Evolutionary conservation across 2,329 filamentous ascomycete genomes (phyloP), one percentile per base, ranked within the genome.

Genomic region (Phyllosticta citrichinensis): DNA sequence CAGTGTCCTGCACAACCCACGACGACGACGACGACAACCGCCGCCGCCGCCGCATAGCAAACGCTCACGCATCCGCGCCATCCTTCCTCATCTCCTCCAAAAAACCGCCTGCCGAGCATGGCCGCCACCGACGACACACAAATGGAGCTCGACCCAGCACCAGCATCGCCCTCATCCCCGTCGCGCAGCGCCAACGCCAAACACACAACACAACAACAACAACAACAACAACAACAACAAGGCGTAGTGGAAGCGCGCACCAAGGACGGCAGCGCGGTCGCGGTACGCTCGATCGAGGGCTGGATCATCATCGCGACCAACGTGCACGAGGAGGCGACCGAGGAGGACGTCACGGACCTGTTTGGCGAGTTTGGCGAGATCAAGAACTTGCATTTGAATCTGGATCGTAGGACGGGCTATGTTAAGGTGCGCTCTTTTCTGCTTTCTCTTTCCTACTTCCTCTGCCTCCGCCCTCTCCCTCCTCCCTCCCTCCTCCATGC

Each of bases 291-390:
- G 60, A 92, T 94, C 70, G 89, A 94, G 76, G 89, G 90, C 67
- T 94, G 90, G 90, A 94, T 94, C 74, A 80, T 94, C 69, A 85
- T 91, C 64, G 89, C 89, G 66, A 92, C 89, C 58, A 94, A 94
- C 70, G 87, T 94, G 35, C 89, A 94, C 77, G 89, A 94, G 71
- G 89, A 94, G 74, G 88, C 89, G 56, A 88, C 87, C 67, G 89
- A 94, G 76, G 89, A 94, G 77, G 86, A 89, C 54, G 74, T 94
- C 61, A 87, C 88, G 69, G 90, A 94, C 73, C 81, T 85, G 73
- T 94, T 94, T 73, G 87, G 85, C 69, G 89, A 94, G 68, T 94
- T 83, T 70, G 90, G 90, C 67, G 88, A 93, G 75, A 90, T 94
- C 69, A 91, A 91, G 81, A 94, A 94, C 70, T 72, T 93, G 70